Conservation (phyloP, 2,329 filamentous ascomycete species). For the Rhexocercosporidium sp. region DNA sequence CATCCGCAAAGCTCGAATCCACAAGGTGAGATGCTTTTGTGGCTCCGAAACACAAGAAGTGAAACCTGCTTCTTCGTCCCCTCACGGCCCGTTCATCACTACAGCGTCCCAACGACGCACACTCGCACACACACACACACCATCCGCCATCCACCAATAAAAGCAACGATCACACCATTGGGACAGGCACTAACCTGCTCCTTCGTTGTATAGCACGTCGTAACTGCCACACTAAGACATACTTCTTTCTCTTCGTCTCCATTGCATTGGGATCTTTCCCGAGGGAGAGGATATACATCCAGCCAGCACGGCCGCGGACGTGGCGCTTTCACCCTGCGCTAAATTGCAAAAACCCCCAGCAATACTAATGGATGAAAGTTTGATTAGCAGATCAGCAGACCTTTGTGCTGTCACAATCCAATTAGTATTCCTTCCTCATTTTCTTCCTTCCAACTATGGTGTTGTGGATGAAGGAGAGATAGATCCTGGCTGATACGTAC, state of each 20-base stretch:
- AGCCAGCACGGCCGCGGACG: background rate
- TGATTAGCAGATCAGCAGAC: background rate
- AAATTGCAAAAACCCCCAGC: background rate
- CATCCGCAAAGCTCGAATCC: background rate
- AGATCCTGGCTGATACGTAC: background rate
- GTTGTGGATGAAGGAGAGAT: background rate
- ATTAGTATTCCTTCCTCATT: background rate
- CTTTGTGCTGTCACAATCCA: background rate
- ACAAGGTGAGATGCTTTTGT: background rate
- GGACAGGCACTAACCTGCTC: background rate
- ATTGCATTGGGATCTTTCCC: background rate
- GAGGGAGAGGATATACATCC: background rate
- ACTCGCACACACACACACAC: background rate
- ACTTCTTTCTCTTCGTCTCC: slow-evolving; percentile 10
- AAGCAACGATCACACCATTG: background rate
- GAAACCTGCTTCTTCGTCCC: background rate
- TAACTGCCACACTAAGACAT: background rate
- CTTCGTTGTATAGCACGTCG: background rate
- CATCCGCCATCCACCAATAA: background rate
- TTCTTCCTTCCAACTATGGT: background rate
- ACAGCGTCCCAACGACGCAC: background rate
- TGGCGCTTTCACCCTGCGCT: background rate
- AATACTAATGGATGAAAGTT: background rate
- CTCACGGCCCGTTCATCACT: background rate
- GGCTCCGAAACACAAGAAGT: slow-evolving; percentile 1